Base-by-base conservation (phyloP, 371 early-diverging fungal genomes). In the Mortierella sp. region DNA sequence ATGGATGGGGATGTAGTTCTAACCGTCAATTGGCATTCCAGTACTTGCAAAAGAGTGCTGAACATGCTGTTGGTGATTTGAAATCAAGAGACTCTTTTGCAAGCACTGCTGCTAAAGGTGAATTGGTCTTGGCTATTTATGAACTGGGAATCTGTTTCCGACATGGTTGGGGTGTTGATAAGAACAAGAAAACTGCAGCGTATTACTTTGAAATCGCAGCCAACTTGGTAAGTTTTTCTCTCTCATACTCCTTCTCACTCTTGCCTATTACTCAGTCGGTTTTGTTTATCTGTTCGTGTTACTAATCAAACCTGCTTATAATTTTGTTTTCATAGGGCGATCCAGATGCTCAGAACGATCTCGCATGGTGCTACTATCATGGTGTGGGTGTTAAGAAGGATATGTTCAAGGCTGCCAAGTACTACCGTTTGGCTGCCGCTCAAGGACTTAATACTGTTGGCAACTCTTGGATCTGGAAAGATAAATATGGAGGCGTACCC, bases 381-480 rank as follows among this genome's bases (percentile, higher is more conserved):
- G 96, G 95, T 15, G 88, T 92, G 26, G 97, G 96, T 31, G 93
- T 95, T 31, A 95, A 94, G 83, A 89, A 91, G 72, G 93, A 96
- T 74, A 88, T 93, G 88, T 86, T 76, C 63, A 87, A 85, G 61
- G 93, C 98, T 2, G 96, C 97, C 0, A 90, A 93, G 66, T 96
- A 94, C 82, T 96, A 93, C 68, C 89, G 97, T 26, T 72, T 92
- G 69, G 98, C 98, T 1, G 90, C 93, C 66, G 87, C 85, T 31
- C 93, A 94, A 77, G 97, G 97, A 3, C 82, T 89, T 17, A 89
- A 92, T 45, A 87, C 93, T 26, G 92, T 97, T 37, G 93, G 94
- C n/a, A 96, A 96, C 76, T 95, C 95, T 26, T 97, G 98, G 98
- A 96, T 97, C 34, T 95, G 91, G 85, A 97, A 97, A 77, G 88